Evolutionary conservation across 768 basidiomycete species (phyloP).

Genomic region (Chalciporus piperatus): DNA sequence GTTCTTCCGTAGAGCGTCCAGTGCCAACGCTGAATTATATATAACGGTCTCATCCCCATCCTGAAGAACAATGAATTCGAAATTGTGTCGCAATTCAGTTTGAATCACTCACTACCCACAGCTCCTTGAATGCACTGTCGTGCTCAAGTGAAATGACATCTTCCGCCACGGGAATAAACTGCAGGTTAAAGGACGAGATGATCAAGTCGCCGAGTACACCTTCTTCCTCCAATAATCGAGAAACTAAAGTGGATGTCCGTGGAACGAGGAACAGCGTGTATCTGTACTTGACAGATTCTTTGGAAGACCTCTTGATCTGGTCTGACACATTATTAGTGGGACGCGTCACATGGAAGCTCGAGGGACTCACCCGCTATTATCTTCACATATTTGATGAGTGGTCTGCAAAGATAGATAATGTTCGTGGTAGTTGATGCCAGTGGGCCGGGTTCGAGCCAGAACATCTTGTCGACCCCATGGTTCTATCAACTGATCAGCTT

Average conservation of each 20-base stretch:
- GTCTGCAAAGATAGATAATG: constrained; percentile 90
- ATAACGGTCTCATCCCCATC: constrained; percentile 91
- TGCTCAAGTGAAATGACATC: constrained; percentile 91
- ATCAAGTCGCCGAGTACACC: constrained; percentile 96
- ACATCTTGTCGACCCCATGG: constrained; percentile 99
- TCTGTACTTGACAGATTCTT: constrained; percentile 70
- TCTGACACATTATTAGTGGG: constrained; percentile 49
- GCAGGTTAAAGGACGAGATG: constrained; percentile 84
- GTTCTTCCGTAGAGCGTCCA: constrained; percentile 76
- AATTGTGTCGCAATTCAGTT: neutral
- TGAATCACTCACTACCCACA: constrained; percentile 74
- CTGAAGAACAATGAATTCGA: constrained; percentile 37
- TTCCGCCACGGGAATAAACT: constrained; percentile 90
- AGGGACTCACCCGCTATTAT: constrained; percentile 77
- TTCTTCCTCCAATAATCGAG: constrained; percentile 87
- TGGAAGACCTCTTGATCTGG: constrained; percentile 82
- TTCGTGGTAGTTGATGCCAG: constrained; percentile 81
- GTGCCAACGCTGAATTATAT: constrained; percentile 85
- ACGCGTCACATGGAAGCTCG: constrained; percentile 6
- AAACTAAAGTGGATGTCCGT: constrained; percentile 80
- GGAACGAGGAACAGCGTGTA: constrained; percentile 90
- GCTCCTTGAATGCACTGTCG: constrained; percentile 80
- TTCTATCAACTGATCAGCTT: constrained; percentile 53
- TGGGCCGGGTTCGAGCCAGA: constrained; percentile 94
- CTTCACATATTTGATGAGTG: constrained; percentile 79